Conservation (phyloP, 257 asterid species). For the Petunia secreta region DNA sequence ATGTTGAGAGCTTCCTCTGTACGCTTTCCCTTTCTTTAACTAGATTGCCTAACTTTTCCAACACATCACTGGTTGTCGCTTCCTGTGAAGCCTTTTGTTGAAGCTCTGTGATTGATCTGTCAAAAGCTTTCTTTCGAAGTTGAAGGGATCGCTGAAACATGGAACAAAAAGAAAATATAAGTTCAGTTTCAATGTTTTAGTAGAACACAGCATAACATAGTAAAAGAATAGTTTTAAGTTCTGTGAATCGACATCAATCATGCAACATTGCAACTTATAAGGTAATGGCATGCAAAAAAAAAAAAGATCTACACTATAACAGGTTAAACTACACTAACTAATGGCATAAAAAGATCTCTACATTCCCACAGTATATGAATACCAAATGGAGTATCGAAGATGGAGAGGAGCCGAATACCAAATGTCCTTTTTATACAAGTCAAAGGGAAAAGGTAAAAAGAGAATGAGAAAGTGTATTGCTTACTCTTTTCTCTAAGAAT, state of each 20-base stretch:
- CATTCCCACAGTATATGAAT: background rate
- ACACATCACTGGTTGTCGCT: slow-evolving; percentile 47
- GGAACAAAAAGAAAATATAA: background rate
- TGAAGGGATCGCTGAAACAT: slow-evolving; percentile 66
- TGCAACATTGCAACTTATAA: background rate
- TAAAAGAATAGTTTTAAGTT: background rate
- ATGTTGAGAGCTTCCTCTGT: slow-evolving; percentile 74
- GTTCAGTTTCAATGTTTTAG: background rate
- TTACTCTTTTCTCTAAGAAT: slow-evolving; percentile 90
- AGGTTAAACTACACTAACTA: too few relatives aligned
- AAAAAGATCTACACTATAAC: too few relatives aligned
- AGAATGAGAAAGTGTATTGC: slow-evolving; percentile 28
- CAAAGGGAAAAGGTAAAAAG: background rate
- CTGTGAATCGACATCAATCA: too few relatives aligned
- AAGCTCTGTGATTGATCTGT: slow-evolving; percentile 69
- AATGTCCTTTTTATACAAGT: background rate
- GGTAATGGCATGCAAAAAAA: background rate
- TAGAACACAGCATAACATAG: background rate
- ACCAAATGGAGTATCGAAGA: too few relatives aligned
- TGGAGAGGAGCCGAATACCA: slow-evolving; percentile 5
- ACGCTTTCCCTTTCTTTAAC: slow-evolving; percentile 71
- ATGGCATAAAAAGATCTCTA: too few relatives aligned
- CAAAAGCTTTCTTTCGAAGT: slow-evolving; percentile 71
- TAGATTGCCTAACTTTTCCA: slow-evolving; percentile 56
- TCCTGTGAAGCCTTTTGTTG: slow-evolving; percentile 62